Evolutionary conservation across 2,329 filamentous ascomycete species (phyloP), one percentile per base, ranked within the genome.

Genomic region (Penicillium palitans): DNA sequence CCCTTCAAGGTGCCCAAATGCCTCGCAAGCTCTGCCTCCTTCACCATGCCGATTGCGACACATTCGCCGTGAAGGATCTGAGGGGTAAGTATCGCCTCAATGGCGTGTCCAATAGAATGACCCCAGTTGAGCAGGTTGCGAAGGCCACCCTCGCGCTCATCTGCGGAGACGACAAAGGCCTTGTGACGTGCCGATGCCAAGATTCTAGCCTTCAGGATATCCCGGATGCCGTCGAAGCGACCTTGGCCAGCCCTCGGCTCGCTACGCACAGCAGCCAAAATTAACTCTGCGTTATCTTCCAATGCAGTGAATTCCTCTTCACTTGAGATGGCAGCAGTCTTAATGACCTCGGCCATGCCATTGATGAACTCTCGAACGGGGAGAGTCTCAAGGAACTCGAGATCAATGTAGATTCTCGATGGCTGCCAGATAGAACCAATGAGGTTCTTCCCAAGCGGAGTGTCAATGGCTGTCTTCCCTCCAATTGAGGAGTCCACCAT

Each of bases 401-500:
- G 81, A 75, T 99, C 95, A 68, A 99, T 93, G 77, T 96, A 99
- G 65, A 98, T 93, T 62, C 91, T 87, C 70, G 89, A 84, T 5
- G 95, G 95, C 74, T 99, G 95, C 93, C 93, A 98, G 77, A 99
- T 98, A 35, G 93, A 87, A 4, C 95, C 95, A 57, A 99, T 87
- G 61, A 99, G 79, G 73, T 99, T 99, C 82, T 99, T 99, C 60
- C 95, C 95, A 73, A 93, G 85, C 8, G 93, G 93, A 0, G 91
- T 96, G 73, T 99, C 95, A 75, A 99, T 98, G 57, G 95, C 95
- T 10, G 95, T 99, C 82, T 99, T 99, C 63, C 95, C 95, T 61
- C 95, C 95, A 72, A 99, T 98, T 39, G 92, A 96, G 46, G 93
- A 98, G 77, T 99, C 95, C 42, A 99, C 95, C 95, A 99, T 99